phyloP scores from a whole-genome alignment of 2,329 filamentous ascomycete genomes.

The Paecilomyces dactylethromorphus region DNA sequence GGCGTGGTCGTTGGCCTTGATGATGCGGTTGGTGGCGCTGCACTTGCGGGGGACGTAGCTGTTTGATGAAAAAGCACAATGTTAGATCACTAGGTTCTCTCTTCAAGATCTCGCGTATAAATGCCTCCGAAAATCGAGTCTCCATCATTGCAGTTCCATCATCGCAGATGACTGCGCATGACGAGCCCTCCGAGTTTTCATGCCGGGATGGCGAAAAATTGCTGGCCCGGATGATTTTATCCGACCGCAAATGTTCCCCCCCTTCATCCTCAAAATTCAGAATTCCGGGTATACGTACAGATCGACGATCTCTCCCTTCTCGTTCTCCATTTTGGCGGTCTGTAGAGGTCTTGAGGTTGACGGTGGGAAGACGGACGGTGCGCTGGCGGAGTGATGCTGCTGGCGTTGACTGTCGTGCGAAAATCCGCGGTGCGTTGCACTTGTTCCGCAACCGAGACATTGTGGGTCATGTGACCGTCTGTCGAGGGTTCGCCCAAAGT shows the following conservation, averaged over 20 bases:
- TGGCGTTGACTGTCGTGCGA: slow-evolving; percentile 15
- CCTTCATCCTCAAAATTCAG: slow-evolving; percentile 4
- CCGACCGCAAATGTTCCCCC: neutral
- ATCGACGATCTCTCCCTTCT: slow-evolving; percentile 98
- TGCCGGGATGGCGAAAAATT: neutral
- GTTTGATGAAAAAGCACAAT: slow-evolving; percentile 12
- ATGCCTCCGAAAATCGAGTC: neutral
- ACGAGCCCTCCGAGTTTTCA: neutral
- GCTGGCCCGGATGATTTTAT: neutral
- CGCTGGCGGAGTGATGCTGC: slow-evolving; percentile 14
- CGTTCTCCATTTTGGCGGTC: slow-evolving; percentile 90
- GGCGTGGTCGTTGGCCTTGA: slow-evolving; percentile 99
- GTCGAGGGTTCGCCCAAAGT: slow-evolving; percentile 24
- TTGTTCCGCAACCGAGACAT: slow-evolving; percentile 14
- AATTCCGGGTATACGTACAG: slow-evolving; percentile 59
- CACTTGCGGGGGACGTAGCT: slow-evolving; percentile 99
- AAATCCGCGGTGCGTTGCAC: slow-evolving; percentile 21
- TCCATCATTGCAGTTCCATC: neutral
- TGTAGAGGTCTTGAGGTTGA: slow-evolving; percentile 26
- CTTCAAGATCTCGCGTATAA: neutral
- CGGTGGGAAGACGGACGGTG: slow-evolving; percentile 21
- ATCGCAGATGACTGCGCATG: neutral
- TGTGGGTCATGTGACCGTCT: slow-evolving; percentile 38
- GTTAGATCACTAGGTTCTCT: neutral
- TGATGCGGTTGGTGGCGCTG: slow-evolving; percentile 98